These are phyloP conservation scores for Sugiyamaella mastotermitis DNA, from an alignment of 805 yeast genomes.

Conservation along the genomic window DNA sequence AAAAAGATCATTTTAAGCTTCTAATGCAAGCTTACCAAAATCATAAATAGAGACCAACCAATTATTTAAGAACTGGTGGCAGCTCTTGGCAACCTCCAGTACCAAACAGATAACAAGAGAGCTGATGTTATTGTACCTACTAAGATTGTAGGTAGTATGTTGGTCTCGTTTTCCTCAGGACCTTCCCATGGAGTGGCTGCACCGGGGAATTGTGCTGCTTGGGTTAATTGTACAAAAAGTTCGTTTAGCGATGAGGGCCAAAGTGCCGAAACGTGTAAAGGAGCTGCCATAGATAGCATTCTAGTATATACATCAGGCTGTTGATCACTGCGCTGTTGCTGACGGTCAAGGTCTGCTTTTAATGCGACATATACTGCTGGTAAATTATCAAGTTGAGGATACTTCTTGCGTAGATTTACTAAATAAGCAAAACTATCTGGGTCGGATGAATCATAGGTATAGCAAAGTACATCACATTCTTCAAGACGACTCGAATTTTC, in stretches of 20 bases:
- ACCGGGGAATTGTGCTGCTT: slow-evolving; percentile 77
- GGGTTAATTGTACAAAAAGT: slow-evolving; percentile 77
- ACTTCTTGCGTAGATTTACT: slow-evolving; percentile 58
- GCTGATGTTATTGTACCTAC: slow-evolving; percentile 6
- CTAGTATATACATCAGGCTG: slow-evolving; percentile 88
- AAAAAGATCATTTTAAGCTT: slow-evolving; percentile 39
- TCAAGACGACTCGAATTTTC: slow-evolving; percentile 64
- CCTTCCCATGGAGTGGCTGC: slow-evolving; percentile 61
- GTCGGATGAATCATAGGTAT: slow-evolving; percentile 89
- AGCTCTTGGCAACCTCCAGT: slow-evolving; percentile 5
- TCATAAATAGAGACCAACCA: neutral
- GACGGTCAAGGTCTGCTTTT: slow-evolving; percentile 93
- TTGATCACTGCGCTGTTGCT: slow-evolving; percentile 77
- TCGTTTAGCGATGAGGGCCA: slow-evolving; percentile 89
- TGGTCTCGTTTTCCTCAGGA: slow-evolving; percentile 51
- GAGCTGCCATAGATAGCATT: slow-evolving; percentile 61
- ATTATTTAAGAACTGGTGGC: neutral
- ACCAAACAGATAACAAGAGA: slow-evolving; percentile 3
- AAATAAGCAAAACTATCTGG: slow-evolving; percentile 89
- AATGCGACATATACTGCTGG: slow-evolving; percentile 88
- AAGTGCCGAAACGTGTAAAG: slow-evolving; percentile 81
- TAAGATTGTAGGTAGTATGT: slow-evolving; percentile 42
- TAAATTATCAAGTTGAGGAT: slow-evolving; percentile 52
- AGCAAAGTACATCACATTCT: slow-evolving; percentile 86
- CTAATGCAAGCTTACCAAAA: slow-evolving; percentile 39